Evolutionary conservation across 768 basidiomycete species (phyloP), one percentile per base, ranked within the genome.

Genomic region (Candolleomyces aberdarensis): DNA sequence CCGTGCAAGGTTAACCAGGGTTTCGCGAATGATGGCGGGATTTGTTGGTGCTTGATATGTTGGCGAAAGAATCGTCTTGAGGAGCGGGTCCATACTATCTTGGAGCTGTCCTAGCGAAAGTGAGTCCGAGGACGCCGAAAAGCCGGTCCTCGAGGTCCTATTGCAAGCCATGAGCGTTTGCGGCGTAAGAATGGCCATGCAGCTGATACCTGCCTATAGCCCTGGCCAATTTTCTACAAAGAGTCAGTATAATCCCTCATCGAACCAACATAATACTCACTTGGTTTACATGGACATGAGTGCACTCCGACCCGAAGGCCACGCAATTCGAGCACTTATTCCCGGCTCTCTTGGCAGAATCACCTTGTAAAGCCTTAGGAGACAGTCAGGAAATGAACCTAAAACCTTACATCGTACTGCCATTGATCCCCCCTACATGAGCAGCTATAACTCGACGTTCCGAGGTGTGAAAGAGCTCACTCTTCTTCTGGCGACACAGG

Each of bases 261-360:
- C 9, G 14, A 14, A 51, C 49, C 14, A 51, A 51, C 19, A 36
- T 8, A 22, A 31, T 51, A 71, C 72, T 71, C 60, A 80, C 82
- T 75, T 79, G 82, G 22, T 75, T 73, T 13, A 74, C 74, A 63
- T 79, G 77, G 29, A 76, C 57, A 61, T 85, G 84, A 0, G 78
- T 82, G 65, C 83, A 85, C n/a, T 79, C 76, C 2, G 76, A 74
- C 47, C 69, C 72, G 48, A 78, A 82, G 1, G 77, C 67, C 0
- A 74, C 71, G 64, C 83, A 85, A 60, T 82, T 83, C 1, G 82
- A 75, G 64, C 83, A 85, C 49, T 71, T 66, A 36, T 79, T 79
- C 0, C 74, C 71, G 2, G 77, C 76, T 76, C 78, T 80, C 60
- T 75, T 81, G 7, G 80, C 80, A 58, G 85, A 85, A 59, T 86